Evolutionary conservation across 257 asterid species (phyloP), one percentile per base, ranked within the genome.

Genomic region (Cruciata laevipes): DNA sequence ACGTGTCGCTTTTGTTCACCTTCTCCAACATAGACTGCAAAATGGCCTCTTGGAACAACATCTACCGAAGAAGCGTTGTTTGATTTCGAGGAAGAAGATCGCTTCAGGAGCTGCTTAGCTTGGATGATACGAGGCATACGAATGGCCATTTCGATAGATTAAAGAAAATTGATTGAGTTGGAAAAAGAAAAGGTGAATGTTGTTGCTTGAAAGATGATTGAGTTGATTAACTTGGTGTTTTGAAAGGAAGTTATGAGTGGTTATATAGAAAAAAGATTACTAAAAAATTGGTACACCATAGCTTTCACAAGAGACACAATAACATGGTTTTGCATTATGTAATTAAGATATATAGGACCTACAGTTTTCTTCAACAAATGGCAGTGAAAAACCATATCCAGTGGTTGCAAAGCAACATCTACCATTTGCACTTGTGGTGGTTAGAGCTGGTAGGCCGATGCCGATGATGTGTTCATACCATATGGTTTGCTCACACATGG

Each of bases 1-100:
- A 84, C 79, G 24, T 69, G 80, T 20, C 89, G 75, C 30, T 78
- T 80, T 63, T 78, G 80, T 6, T 77, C 63, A 25, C 65, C 71
- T 61, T 70, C 69, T 63, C 79, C 79, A 38, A 75, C 76, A 52
- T 75, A 75, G 32, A 75, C 76, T 14, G 70, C 63, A 16, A 70
- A 16, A 9, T 32, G 57, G 9, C 75, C 76, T 25, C 23, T 66
- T 1, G 79, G 79, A 49, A 71, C 79, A 27, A 27, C 30, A 35
- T 53, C 74, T 21, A 3, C 6, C 8, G 65, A 44, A 20, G 60
- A 23, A 55, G 25, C 30, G 8, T 18, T 55, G 61, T 8, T 11
- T 58, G 65, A 11, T 18, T 38, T 38, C 2, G 51, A 25, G 7
- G 64, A 11, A 35, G 56, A 55, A 73, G 66, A 44, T 33, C 78